Conservation (phyloP, 2,329 filamentous ascomycete genomes). For the Diaporthe citrichinensis region DNA sequence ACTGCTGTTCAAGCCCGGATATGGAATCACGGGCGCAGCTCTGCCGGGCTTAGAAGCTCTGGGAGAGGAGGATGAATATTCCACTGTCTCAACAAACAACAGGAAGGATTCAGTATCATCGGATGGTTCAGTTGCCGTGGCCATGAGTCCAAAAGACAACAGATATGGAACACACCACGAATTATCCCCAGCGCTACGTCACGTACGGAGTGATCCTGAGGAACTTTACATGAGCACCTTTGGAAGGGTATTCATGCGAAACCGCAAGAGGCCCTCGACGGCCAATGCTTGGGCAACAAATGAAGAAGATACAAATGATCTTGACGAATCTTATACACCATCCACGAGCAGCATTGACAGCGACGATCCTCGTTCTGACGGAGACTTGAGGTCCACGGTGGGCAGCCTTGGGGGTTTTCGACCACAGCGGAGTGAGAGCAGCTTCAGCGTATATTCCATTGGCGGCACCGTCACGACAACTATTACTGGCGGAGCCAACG, state of each 20-base stretch:
- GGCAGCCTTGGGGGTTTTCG: not conserved
- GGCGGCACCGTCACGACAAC: constrained; percentile 6
- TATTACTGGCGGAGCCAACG: not conserved
- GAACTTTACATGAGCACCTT: constrained; percentile 22
- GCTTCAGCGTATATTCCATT: constrained; percentile 12
- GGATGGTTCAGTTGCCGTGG: constrained; percentile 14
- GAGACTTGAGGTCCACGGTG: not conserved
- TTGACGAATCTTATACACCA: not conserved
- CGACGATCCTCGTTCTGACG: not conserved
- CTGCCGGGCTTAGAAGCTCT: constrained; percentile 53
- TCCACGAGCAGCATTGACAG: not conserved
- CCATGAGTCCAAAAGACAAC: constrained; percentile 30
- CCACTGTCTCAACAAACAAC: not conserved
- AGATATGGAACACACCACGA: not conserved
- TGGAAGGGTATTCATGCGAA: constrained; percentile 7
- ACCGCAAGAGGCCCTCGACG: not conserved
- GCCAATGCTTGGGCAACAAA: not conserved
- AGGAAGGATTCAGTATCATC: constrained; percentile 22
- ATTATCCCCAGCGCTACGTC: constrained; percentile 13
- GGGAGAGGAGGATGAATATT: not conserved
- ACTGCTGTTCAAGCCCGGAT: constrained; percentile 55
- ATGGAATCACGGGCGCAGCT: constrained; percentile 51
- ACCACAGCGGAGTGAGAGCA: constrained; percentile 21
- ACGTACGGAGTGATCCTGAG: not conserved
- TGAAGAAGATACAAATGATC: not conserved